Base-by-base conservation (phyloP, 805 yeast species). In the Candida corydali region DNA sequence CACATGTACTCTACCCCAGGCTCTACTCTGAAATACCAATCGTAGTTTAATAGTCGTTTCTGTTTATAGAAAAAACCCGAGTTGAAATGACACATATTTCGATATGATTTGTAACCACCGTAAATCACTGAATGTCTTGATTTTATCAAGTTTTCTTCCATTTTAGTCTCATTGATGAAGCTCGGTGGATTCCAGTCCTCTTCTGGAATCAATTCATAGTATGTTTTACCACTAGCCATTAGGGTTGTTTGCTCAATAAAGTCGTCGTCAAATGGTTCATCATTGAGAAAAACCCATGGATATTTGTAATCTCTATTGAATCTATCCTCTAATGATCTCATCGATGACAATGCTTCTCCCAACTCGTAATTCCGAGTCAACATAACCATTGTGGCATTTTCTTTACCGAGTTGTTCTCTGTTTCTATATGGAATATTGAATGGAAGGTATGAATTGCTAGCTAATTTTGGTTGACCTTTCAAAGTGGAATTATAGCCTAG, bases 341-440 rank as follows among this genome's bases (percentile, higher is more conserved):
- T 67, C 9, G 70, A 62, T 19, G 43, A 39, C 15, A 88, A 57
- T 0, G 93, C 95, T 1, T 82, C 88, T 8, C 72, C 68, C 8
- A 88, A 58, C 56, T 88, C 97, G 63, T 73, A 69, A 55, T 88
- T 88, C 38, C 97, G 67, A 26, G 85, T 95, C 18, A 89, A 73
- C 95, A 89, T 88, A 38, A 89, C 72, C 18, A 89, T 57, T 0
- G 95, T 82, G 3, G 97, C 97, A 55, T 87, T 88, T 51, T 86
- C 95, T 14, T 43, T 54, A 1, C 86, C 82, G 28, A 62, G 39
- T 38, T 63, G 66, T 14, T 43, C 35, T 35, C 63, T 50, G 39
- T 70, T 67, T 28, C 61, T 47, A 11, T 31, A 29, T 3, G 64
- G 59, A 25, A 39, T 36, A n/a, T 32, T 25, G 31, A 41, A 34